Conservation (phyloP, 345 rosid species). For the Eutrema heterophyllum region DNA sequence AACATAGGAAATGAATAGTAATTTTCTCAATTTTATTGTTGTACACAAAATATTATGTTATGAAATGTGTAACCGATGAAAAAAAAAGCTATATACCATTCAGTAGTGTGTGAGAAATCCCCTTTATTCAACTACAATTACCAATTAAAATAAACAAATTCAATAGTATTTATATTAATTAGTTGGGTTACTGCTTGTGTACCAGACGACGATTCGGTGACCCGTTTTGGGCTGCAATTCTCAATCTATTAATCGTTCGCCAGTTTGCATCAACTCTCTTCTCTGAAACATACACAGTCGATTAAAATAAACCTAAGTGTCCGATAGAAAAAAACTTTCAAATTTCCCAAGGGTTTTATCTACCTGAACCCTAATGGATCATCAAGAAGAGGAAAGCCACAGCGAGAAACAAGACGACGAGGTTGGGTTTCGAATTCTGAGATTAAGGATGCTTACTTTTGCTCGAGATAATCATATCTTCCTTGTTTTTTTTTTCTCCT, state of each 20-base stretch:
- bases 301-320: neutral
- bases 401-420: constrained; percentile 64
- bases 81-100: too few relatives aligned
- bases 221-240: constrained; percentile 2
- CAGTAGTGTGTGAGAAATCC: too few relatives aligned
- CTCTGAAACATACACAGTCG: neutral
- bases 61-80: too few relatives aligned
- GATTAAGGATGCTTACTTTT: too few relatives aligned
- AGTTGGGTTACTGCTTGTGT: neutral
- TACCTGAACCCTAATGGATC: constrained; percentile 44
- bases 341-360: too few relatives aligned
- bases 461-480: neutral
- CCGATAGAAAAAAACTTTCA: neutral
- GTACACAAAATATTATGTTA: too few relatives aligned
- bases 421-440: constrained; percentile 45
- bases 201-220: constrained; percentile 4
- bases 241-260: neutral
- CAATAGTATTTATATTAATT: neutral
- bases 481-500: neutral
- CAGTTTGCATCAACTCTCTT: neutral
- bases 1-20: too few relatives aligned
- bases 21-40: too few relatives aligned
- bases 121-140: neutral
- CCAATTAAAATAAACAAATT: neutral
- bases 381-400: constrained; percentile 57